Percentiles rank a stretch among this genome's conserved stretches.
phyloP scores from a whole-genome alignment of 345 rosid genomes.

The Microcos paniculata region DNA sequence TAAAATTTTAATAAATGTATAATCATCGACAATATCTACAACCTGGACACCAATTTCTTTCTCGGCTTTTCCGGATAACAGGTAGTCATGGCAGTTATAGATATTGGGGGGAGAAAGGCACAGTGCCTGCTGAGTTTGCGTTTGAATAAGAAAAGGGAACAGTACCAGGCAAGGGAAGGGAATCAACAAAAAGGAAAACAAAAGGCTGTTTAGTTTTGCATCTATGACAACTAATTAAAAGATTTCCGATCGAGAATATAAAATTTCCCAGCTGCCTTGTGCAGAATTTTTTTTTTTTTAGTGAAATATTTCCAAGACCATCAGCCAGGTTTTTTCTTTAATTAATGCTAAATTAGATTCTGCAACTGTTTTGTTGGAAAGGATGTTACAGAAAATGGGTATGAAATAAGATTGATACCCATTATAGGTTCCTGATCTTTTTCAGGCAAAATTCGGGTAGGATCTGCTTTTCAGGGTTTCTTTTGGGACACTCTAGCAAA shows the following conservation, averaged over 20 bases:
- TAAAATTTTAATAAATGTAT: no score
- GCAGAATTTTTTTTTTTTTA: not conserved
- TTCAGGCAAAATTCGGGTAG: not conserved
- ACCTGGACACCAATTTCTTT: constrained; percentile 34
- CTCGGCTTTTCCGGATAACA: constrained; percentile 32
- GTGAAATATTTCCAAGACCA: not conserved
- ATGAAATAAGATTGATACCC: not conserved
- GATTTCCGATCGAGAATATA: no score
- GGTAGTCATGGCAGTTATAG: constrained; percentile 14
- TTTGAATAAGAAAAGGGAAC: not conserved
- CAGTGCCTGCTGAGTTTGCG: not conserved
- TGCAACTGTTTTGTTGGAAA: not conserved
- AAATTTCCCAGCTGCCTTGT: no score
- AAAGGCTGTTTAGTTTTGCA: no score
- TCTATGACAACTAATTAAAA: no score
- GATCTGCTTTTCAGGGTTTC: not conserved
- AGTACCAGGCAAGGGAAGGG: no score
- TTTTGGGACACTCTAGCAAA: not conserved
- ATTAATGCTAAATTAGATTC: not conserved
- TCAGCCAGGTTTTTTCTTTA: not conserved
- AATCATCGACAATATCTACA: constrained; percentile 35
- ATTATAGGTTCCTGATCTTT: not conserved
- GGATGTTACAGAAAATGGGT: not conserved
- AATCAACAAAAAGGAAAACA: no score
- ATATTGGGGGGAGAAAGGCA: constrained; percentile 17